Base-by-base conservation (phyloP, 345 rosid species). In the Rhodamnia argentea region DNA sequence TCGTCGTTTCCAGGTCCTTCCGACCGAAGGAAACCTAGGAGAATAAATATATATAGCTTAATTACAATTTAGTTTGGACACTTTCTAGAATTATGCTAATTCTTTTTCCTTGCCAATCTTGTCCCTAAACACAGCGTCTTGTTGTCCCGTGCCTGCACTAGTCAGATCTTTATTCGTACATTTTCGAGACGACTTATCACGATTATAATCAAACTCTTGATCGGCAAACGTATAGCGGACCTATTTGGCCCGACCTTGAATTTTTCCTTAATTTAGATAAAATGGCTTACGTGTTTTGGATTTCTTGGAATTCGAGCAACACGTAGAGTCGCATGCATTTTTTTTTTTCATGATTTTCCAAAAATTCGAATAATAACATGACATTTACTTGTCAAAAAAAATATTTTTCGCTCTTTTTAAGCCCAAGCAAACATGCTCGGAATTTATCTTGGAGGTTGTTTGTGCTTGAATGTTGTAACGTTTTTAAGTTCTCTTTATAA, bases 81-180 rank as follows among this genome's bases (percentile, higher is more conserved):
- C 37, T 59, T 58, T 59, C 70, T 59, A n/a, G 37, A 59, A 59
- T n/a, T 11, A 58, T 58, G 62, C 29, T 58, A 58, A 24, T 58
- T 6, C 0, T 58, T 26, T 58, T 16, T 26, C 26, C 1, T 29
- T 26, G 1, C 0, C 62, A 0, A 1, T 58, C 62, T 11, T 58
- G 62, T 58, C 29, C 2, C 62, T 58, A 58, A 2, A 58, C 62
- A 58, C 11, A 26, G 29, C 7, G 14, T 5, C 13, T 11, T n/a
- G 3, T 24, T 13, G 62, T 58, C 62, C 62, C 14, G 13, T 23
- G 59, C 59, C 22, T 23, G n/a, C 26, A 10, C n/a, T 10, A 55
- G 10, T 20, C 24, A 5, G 2, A 24, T 57, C 60, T 57, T 37
- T n/a, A 57, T 57, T 10, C 5, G 27, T 57, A 57, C 5, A n/a